These are phyloP conservation scores for Nadsonia starkeyi-henricii DNA, from an alignment of 1,139 yeast genomes.

Conservation along the genomic window DNA sequence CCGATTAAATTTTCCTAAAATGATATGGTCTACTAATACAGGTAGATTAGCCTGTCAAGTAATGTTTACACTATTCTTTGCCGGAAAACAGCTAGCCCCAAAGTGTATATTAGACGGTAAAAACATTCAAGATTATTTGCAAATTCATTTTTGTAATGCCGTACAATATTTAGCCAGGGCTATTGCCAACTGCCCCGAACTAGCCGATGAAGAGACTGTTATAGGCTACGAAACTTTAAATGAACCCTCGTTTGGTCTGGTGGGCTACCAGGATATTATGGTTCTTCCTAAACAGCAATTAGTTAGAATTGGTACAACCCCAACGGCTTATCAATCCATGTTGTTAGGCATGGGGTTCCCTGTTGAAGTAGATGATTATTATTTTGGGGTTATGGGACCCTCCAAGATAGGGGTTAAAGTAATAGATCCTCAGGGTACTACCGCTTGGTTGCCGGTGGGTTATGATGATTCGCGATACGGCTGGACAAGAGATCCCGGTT, in stretches of 20 bases:
- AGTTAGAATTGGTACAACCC: slow-evolving; percentile 19
- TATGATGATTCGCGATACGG: slow-evolving; percentile 48
- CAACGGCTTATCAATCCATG: slow-evolving; percentile 21
- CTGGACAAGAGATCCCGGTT: slow-evolving; percentile 43
- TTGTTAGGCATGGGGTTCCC: slow-evolving; percentile 58
- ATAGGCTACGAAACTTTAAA: slow-evolving; percentile 79
- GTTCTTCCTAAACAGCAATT: slow-evolving; percentile 19
- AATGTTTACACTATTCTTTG: slow-evolving; percentile 76
- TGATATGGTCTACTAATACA: slow-evolving; percentile 88
- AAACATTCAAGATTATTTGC: slow-evolving; percentile 69
- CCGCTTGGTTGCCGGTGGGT: slow-evolving; percentile 50
- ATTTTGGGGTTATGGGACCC: slow-evolving; percentile 60
- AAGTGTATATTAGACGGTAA: slow-evolving; percentile 52
- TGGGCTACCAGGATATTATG: slow-evolving; percentile 18
- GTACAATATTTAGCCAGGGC: slow-evolving; percentile 39
- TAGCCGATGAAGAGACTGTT: slow-evolving; percentile 34
- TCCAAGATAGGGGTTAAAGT: slow-evolving; percentile 37
- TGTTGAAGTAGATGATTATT: slow-evolving; percentile 49
- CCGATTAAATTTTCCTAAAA: slow-evolving; percentile 41
- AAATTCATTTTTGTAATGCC: slow-evolving; percentile 46
- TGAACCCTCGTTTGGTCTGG: slow-evolving; percentile 50
- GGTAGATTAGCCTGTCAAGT: slow-evolving; percentile 57
- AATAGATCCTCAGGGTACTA: slow-evolving; percentile 49
- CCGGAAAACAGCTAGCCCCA: slow-evolving; percentile 59
- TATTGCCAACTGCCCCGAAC: slow-evolving; percentile 37